Evolutionary conservation across 169 alveolate species (phyloP).

Genomic region (Eimeria acervulina): DNA sequence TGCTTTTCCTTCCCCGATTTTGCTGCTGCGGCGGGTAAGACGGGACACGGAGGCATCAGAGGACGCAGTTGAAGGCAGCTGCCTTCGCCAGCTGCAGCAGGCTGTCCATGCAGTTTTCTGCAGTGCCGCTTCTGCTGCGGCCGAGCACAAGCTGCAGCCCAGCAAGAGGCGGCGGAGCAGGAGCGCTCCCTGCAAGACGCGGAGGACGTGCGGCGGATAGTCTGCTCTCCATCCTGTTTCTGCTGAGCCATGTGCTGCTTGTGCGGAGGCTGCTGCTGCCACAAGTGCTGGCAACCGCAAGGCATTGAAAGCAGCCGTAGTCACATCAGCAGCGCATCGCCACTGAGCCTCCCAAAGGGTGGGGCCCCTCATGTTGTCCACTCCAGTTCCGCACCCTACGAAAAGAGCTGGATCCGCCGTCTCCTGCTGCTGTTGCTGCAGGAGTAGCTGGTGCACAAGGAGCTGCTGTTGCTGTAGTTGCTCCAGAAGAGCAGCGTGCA

Average conservation of each 20-base stretch:
- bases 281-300: conserved; percentile 38
- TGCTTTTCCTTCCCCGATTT: background rate
- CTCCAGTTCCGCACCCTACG: conserved; percentile 41
- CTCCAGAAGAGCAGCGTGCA: conserved; percentile 43
- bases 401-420: conserved; percentile 41
- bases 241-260: background rate
- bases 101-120: conserved; percentile 55
- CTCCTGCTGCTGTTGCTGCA: conserved; percentile 71
- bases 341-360: conserved; percentile 58
- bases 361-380: conserved; percentile 47
- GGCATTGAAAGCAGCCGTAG: conserved; percentile 49
- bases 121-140: conserved; percentile 34
- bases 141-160: background rate
- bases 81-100: conserved; percentile 59
- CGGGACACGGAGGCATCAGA: background rate
- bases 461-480: conserved; percentile 59
- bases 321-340: conserved; percentile 59
- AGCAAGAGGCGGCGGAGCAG: conserved; percentile 55
- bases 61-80: conserved; percentile 3
- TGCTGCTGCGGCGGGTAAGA: background rate
- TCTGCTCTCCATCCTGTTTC: conserved; percentile 51
- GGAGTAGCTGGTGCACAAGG: conserved; percentile 54
- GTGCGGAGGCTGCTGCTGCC: background rate
- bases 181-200: conserved; percentile 41
- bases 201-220: conserved; percentile 54